A percentile compares a stretch with the other conserved stretches of the same genome.
Conservation (phyloP, 202 grass and related monocot species). For the Schoenoplectus tabernaemontani region DNA sequence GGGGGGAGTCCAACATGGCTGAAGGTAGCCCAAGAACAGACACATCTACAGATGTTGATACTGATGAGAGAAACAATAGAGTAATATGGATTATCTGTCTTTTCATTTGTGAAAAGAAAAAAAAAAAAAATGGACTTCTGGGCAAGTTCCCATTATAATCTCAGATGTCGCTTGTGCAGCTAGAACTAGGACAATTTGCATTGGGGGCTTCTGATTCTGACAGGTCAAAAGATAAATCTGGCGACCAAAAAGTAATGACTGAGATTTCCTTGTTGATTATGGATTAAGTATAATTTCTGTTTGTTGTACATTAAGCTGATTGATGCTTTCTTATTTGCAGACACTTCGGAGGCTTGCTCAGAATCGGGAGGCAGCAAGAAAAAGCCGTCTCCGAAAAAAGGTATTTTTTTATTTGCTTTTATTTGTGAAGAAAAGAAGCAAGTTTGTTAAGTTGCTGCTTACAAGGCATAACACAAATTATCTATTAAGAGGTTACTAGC, state of each 20-base stretch:
- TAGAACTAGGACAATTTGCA: conserved; percentile 61
- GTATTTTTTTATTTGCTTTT: too few species aligned
- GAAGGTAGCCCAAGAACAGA: conserved; percentile 71
- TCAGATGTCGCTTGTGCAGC: conserved; percentile 31
- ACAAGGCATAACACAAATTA: background rate
- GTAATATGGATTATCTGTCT: conserved; percentile 28
- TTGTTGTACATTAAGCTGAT: conserved; percentile 23
- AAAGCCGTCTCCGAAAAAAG: conserved; percentile 86
- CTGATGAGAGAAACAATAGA: conserved; percentile 58
- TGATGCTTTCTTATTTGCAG: conserved; percentile 37
- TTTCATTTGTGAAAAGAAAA: conserved; percentile 4
- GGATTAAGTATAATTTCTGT: conserved; percentile 5
- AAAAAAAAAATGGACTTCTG: background rate
- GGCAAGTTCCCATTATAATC: background rate
- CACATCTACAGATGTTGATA: conserved; percentile 75
- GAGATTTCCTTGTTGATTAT: background rate
- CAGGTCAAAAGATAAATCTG: conserved; percentile 70
- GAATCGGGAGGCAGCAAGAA: conserved; percentile 89
- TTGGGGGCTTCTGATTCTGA: conserved; percentile 64
- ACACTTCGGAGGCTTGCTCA: conserved; percentile 86
- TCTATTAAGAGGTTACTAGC: background rate
- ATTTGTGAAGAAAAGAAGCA: background rate
- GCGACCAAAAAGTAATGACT: conserved; percentile 41
- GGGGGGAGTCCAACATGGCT: conserved; percentile 54
- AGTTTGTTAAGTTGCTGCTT: background rate